phyloP scores from a whole-genome alignment of 352 stramenopile genomes.

The Salisapilia sapeloensis region DNA sequence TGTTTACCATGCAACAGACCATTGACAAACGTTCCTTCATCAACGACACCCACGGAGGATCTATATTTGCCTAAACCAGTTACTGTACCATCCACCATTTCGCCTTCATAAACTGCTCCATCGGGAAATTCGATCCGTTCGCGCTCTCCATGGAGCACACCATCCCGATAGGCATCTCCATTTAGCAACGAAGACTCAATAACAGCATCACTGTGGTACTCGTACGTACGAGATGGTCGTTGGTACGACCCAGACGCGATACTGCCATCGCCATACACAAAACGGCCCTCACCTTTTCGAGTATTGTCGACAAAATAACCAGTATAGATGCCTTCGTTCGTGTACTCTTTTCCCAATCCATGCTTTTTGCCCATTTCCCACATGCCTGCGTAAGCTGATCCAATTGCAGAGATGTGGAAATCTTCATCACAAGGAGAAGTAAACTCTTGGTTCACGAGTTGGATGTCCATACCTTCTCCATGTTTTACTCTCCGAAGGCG shows the following conservation, averaged over 20 bases:
- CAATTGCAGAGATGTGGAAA: slow-evolving; percentile 54
- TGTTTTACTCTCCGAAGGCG: slow-evolving; percentile 34
- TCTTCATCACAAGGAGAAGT: slow-evolving; percentile 23
- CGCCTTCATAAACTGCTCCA: slow-evolving; percentile 40
- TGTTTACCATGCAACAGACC: slow-evolving; percentile 28
- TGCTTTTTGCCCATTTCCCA: slow-evolving; percentile 37
- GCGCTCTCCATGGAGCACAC: slow-evolving; percentile 21
- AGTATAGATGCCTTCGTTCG: slow-evolving; percentile 45
- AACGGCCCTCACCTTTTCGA: slow-evolving; percentile 17
- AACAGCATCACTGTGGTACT: slow-evolving; percentile 13
- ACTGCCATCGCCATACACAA: slow-evolving; percentile 44
- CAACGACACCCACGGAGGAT: slow-evolving; percentile 38
- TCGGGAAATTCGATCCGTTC: slow-evolving; percentile 38
- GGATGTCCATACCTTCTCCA: slow-evolving; percentile 23
- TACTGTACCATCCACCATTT: slow-evolving; percentile 39
- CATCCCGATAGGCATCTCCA: slow-evolving; percentile 23
- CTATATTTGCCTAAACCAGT: slow-evolving; percentile 33
- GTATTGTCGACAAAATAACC: slow-evolving; percentile 29
- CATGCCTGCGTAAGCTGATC: slow-evolving; percentile 26
- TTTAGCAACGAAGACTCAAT: slow-evolving; percentile 30
- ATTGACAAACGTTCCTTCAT: slow-evolving; percentile 44
- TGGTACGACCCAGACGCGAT: slow-evolving; percentile 26
- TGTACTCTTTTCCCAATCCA: slow-evolving; percentile 31
- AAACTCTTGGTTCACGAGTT: slow-evolving; percentile 1
- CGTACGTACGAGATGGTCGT: slow-evolving; percentile 17